Percentiles rank a stretch among this genome's conserved stretches.
These are phyloP conservation scores for Plasmodium inui DNA, from an alignment of 169 alveolate species.

Conservation along the genomic window DNA sequence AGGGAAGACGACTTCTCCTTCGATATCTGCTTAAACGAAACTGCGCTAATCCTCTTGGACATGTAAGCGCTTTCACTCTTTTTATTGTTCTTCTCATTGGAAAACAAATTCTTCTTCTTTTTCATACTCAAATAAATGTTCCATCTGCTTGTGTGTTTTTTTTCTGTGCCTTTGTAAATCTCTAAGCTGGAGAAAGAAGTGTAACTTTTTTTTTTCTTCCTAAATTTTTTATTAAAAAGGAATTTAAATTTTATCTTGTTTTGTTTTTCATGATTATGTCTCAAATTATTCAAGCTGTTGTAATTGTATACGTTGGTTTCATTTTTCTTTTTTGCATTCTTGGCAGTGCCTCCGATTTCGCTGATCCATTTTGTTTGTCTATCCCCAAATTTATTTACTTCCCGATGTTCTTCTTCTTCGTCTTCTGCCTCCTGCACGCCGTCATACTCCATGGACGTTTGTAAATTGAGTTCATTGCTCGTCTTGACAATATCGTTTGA, in stretches of 20 bases:
- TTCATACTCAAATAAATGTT: constrained; percentile 10
- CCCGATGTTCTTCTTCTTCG: background rate
- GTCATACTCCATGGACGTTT: background rate
- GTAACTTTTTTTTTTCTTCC: constrained; percentile 20
- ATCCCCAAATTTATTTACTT: background rate
- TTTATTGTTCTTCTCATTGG: background rate
- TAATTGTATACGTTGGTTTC: constrained; percentile 1
- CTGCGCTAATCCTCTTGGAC: constrained; percentile 44
- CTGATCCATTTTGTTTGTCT: background rate
- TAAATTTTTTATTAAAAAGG: constrained; percentile 36
- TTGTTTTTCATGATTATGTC: background rate
- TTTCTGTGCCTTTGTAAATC: constrained; percentile 24
- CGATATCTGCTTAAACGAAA: constrained; percentile 73
- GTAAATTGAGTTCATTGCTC: constrained; percentile 17
- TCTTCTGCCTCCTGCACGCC: background rate
- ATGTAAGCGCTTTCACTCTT: background rate
- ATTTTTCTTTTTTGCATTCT: background rate
- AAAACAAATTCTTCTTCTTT: constrained; percentile 11
- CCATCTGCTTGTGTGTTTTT: constrained; percentile 18
- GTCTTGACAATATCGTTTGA: constrained; percentile 8
- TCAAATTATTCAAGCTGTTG: background rate
- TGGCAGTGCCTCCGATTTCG: background rate
- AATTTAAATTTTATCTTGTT: constrained; percentile 9
- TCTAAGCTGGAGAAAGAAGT: constrained; percentile 6
- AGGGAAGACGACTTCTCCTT: constrained; percentile 26